These are phyloP conservation scores for Eutypella sp. DNA, from an alignment of 2,329 filamentous ascomycete genomes.

Conservation along the genomic window DNA sequence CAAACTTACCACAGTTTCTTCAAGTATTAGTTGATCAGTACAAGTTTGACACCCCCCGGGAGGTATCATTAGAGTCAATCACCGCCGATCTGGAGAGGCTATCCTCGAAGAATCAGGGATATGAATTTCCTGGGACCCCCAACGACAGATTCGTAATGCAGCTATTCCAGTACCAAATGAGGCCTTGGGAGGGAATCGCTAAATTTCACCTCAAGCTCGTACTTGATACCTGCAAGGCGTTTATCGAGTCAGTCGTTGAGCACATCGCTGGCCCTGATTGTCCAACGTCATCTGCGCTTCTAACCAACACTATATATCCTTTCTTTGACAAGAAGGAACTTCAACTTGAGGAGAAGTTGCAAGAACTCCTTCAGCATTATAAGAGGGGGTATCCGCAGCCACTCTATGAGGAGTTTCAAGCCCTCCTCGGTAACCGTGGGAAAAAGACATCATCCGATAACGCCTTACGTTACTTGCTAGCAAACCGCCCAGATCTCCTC, in stretches of 20 bases:
- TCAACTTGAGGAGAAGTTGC: constrained; percentile 28
- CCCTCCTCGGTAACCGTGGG: constrained; percentile 7
- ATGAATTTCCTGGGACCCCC: constrained; percentile 33
- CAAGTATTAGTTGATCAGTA: constrained; percentile 25
- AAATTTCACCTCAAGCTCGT: constrained; percentile 30
- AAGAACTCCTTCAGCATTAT: constrained; percentile 36
- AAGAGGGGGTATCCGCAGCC: constrained; percentile 27
- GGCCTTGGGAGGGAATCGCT: constrained; percentile 35
- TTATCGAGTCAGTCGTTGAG: constrained; percentile 32
- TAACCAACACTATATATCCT: constrained; percentile 18
- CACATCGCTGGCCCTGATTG: constrained; percentile 27
- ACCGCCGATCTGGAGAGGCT: constrained; percentile 24
- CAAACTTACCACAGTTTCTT: constrained; percentile 23
- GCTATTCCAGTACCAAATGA: constrained; percentile 34
- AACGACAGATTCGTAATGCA: constrained; percentile 32
- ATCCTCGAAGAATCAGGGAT: constrained; percentile 33
- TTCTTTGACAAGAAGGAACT: constrained; percentile 22
- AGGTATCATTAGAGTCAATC: constrained; percentile 12
- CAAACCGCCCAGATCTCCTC: constrained; percentile 19
- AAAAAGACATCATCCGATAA: constrained; percentile 8
- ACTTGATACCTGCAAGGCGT: constrained; percentile 23
- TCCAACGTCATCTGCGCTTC: constrained; percentile 16
- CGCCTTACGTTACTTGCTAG: constrained; percentile 12
- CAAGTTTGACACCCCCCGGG: constrained; percentile 21
- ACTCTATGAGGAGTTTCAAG: constrained; percentile 28